Conservation (phyloP, 805 yeast species). For the Lipomyces sp. region DNA sequence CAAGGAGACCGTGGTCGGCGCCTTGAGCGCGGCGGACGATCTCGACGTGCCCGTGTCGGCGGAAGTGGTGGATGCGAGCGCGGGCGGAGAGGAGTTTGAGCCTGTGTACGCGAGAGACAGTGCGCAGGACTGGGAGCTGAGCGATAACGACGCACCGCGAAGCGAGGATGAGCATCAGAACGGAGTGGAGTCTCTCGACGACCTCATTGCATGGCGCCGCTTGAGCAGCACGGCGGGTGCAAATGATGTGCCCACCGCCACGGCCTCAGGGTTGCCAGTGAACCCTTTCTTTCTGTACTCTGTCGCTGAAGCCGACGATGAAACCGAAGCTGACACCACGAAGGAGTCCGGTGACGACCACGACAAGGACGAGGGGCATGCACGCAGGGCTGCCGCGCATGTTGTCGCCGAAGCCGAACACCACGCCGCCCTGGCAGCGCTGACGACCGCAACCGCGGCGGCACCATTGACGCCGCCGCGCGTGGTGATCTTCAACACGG, state of each 20-base stretch:
- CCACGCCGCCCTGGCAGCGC: too few species aligned
- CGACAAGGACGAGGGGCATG: not conserved
- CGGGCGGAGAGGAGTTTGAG: too few species aligned
- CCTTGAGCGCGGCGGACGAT: not conserved
- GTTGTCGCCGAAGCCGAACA: too few species aligned
- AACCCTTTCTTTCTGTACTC: slow-evolving; percentile 5
- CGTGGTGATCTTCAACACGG: slow-evolving; percentile 12
- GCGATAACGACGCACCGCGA: not conserved
- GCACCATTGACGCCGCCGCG: too few species aligned
- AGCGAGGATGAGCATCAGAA: not conserved
- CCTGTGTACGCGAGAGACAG: not conserved
- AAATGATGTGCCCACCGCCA: not conserved
- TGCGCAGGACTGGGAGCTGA: slow-evolving; percentile 5
- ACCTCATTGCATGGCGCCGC: slow-evolving; percentile 1
- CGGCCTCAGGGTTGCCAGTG: not conserved
- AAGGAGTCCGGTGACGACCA: not conserved
- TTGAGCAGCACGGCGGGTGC: not conserved
- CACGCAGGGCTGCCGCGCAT: too few species aligned
- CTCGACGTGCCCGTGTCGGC: too few species aligned
- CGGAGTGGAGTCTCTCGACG: slow-evolving; percentile 1
- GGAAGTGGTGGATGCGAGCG: too few species aligned
- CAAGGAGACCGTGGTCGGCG: not conserved
- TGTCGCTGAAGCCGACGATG: not conserved
- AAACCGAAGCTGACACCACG: not conserved
- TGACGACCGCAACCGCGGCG: too few species aligned